phyloP scores from a whole-genome alignment of 2,329 filamentous ascomycete species.

The Zarea fungicola region DNA sequence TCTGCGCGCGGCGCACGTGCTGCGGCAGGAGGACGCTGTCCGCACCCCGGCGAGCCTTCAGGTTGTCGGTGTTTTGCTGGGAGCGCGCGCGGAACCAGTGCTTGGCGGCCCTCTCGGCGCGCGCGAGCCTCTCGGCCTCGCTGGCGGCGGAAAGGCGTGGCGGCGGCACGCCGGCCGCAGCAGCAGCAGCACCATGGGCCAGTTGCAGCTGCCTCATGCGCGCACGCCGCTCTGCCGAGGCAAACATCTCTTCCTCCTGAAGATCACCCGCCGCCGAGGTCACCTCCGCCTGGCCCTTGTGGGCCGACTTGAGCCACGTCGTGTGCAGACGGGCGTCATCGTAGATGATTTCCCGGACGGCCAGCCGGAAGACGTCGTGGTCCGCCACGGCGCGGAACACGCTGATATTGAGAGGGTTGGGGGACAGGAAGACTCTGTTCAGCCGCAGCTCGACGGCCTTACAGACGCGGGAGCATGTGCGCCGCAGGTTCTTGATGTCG shows the following conservation, averaged over 20 bases:
- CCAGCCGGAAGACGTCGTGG: constrained; percentile 26
- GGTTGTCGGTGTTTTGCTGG: not conserved
- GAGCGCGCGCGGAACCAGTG: not conserved
- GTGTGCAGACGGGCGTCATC: constrained; percentile 23
- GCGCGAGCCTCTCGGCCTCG: not conserved
- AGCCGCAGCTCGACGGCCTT: not conserved
- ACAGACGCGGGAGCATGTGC: not conserved
- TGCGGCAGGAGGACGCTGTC: not conserved
- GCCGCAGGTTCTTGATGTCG: constrained; percentile 4
- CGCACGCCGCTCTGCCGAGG: too few species aligned
- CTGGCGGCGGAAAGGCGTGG: not conserved
- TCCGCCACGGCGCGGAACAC: constrained; percentile 32
- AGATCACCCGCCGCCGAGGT: too few species aligned
- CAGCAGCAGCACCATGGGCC: not conserved
- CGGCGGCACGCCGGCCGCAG: not conserved
- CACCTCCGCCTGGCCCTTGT: not conserved
- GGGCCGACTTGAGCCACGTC: not conserved
- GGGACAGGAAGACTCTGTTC: constrained; percentile 33
- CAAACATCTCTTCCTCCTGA: too few species aligned
- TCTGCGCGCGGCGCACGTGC: not conserved
- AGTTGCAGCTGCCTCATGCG: not conserved
- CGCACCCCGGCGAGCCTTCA: not conserved
- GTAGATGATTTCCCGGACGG: constrained; percentile 35
- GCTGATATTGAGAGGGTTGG: constrained; percentile 32
- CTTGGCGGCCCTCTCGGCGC: not conserved